Conservation (phyloP, 225 moss, liverwort and hornwort species). For the Anthoceros angustus region DNA sequence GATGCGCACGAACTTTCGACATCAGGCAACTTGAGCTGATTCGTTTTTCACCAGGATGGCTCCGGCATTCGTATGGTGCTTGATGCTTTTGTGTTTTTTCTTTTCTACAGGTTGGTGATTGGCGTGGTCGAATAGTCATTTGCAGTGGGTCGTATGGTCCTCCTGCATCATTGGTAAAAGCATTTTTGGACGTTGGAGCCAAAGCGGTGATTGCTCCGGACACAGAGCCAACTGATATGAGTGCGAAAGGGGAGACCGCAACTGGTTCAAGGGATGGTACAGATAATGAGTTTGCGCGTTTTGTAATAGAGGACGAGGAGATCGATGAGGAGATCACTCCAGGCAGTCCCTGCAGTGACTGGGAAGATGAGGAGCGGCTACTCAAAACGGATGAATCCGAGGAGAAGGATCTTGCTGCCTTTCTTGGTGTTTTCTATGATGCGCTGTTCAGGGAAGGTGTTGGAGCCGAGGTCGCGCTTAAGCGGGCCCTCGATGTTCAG, state of each 20-base stretch:
- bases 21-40: background rate
- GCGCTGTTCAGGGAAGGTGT: slow-evolving; percentile 68
- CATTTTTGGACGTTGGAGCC: slow-evolving; percentile 84
- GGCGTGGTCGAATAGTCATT: slow-evolving; percentile 82
- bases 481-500: slow-evolving; percentile 56
- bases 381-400: slow-evolving; percentile 55
- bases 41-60: background rate
- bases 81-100: background rate
- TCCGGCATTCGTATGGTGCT: background rate
- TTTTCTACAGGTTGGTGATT: slow-evolving; percentile 63
- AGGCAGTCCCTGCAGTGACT: slow-evolving; percentile 63
- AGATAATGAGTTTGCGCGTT: slow-evolving; percentile 49
- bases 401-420: slow-evolving; percentile 66
- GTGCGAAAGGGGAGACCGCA: slow-evolving; percentile 23
- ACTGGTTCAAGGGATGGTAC: slow-evolving; percentile 23
- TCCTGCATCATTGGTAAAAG: slow-evolving; percentile 49
- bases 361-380: slow-evolving; percentile 65
- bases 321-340: slow-evolving; percentile 36
- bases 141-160: slow-evolving; percentile 76
- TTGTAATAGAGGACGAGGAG: slow-evolving; percentile 67
- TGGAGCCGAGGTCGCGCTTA: slow-evolving; percentile 56
- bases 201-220: slow-evolving; percentile 80
- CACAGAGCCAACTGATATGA: slow-evolving; percentile 35
- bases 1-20: background rate
- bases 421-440: slow-evolving; percentile 62